A percentile compares a stretch with the other conserved stretches of the same genome.
Conservation (phyloP, 495 filamentous ascomycete genomes). For the Chaetomium fimeti region DNA sequence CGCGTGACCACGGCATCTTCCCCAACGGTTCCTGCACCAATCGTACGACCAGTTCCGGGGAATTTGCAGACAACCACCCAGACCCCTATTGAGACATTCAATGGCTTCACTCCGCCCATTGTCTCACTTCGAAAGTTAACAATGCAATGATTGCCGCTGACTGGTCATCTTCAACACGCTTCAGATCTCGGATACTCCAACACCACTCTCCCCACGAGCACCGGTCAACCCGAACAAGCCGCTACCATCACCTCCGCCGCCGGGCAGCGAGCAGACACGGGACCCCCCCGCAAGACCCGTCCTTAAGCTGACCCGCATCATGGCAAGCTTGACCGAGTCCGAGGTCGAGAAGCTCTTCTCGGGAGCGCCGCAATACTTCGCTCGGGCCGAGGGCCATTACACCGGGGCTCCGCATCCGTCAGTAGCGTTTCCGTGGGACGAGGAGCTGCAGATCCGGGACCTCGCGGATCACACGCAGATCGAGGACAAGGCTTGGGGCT, state of each 20-base stretch:
- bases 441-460: conserved; percentile 59
- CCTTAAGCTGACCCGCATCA: conserved; percentile 52
- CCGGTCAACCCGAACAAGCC: conserved; percentile 52
- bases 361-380: conserved; percentile 73
- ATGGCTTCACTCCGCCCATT: neutral
- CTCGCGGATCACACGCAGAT: conserved; percentile 61
- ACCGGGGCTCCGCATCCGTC: conserved; percentile 59
- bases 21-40: conserved; percentile 25
- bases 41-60: conserved; percentile 24
- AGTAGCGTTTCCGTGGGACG: conserved; percentile 70
- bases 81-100: neutral
- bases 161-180: conserved; percentile 25
- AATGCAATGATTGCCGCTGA: conserved; percentile 17
- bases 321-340: conserved; percentile 55
- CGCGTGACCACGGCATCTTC: conserved; percentile 29
- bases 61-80: conserved; percentile 4
- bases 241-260: conserved; percentile 51
- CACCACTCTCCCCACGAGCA: conserved; percentile 35
- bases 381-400: conserved; percentile 53
- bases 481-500: conserved; percentile 55
- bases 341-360: conserved; percentile 71
- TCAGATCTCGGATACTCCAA: conserved; percentile 27
- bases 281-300: conserved; percentile 42
- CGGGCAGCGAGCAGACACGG: conserved; percentile 44
- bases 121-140: conserved; percentile 9